phyloP scores from a whole-genome alignment of 139 green algal species.

The Tetraselmis chui region DNA sequence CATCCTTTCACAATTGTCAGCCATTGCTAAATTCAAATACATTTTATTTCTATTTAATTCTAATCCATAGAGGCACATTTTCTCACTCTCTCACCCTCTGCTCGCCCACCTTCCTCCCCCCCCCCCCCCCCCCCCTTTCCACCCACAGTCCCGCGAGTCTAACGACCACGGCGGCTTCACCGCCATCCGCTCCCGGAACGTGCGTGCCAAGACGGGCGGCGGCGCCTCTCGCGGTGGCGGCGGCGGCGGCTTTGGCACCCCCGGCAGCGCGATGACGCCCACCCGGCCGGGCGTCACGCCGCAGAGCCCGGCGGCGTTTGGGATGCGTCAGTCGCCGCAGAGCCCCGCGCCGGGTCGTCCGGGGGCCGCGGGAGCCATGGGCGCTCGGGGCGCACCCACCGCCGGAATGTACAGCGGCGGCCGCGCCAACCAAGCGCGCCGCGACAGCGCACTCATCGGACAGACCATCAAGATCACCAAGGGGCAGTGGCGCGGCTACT shows the following conservation, averaged over 20 bases:
- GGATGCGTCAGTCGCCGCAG: neutral
- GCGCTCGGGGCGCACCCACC: too few relatives aligned
- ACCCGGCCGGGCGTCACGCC: neutral
- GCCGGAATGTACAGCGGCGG: neutral
- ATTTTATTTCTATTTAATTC: too few relatives aligned
- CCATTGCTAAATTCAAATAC: too few relatives aligned
- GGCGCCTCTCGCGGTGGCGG: constrained; percentile 7
- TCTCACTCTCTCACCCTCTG: too few relatives aligned
- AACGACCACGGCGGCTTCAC: constrained; percentile 26
- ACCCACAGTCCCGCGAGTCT: constrained; percentile 8
- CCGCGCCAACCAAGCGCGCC: neutral
- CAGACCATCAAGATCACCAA: neutral
- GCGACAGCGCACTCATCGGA: neutral
- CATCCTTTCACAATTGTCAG: too few relatives aligned
- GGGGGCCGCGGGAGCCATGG: neutral
- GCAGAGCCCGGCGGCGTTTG: neutral
- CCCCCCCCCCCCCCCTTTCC: too few relatives aligned
- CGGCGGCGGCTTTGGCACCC: neutral
- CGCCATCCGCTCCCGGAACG: constrained; percentile 25
- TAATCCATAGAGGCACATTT: too few relatives aligned
- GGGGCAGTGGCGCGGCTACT: neutral
- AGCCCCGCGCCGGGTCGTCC: neutral
- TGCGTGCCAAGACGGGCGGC: constrained; percentile 10
- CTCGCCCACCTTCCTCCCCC: too few relatives aligned
- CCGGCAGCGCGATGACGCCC: neutral